Conservation (phyloP, 495 filamentous ascomycete genomes). For the Penicillium manginii region DNA sequence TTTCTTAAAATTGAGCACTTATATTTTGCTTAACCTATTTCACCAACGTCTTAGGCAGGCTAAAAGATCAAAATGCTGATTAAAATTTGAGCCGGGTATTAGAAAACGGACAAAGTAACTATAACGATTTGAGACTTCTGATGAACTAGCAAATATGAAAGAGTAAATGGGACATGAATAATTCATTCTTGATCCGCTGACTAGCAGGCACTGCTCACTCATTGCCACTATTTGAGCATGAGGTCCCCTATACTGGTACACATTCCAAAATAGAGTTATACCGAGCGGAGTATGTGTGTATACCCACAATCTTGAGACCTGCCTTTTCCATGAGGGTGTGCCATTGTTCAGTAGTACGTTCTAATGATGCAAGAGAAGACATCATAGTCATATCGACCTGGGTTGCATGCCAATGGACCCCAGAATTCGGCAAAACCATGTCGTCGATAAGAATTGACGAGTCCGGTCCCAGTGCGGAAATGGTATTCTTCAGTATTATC, state of each 20-base stretch:
- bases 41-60: too few relatives aligned
- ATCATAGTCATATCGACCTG: slow-evolving; percentile 38
- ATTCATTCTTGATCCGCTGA: too few relatives aligned
- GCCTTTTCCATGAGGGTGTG: slow-evolving; percentile 34
- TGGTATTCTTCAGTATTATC: slow-evolving; percentile 40
- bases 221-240: too few relatives aligned
- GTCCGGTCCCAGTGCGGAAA: slow-evolving; percentile 36
- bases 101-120: too few relatives aligned
- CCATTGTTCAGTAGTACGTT: slow-evolving; percentile 43
- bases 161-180: too few relatives aligned
- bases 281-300: slow-evolving; percentile 9
- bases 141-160: too few relatives aligned
- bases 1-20: too few relatives aligned
- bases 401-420: slow-evolving; percentile 19
- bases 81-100: too few relatives aligned
- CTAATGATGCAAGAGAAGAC: slow-evolving; percentile 25
- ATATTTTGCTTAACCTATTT: too few relatives aligned
- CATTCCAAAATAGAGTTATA: background rate
- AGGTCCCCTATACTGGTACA: background rate
- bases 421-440: slow-evolving; percentile 32
- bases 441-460: slow-evolving; percentile 48
- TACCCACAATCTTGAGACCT: slow-evolving; percentile 31
- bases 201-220: too few relatives aligned
- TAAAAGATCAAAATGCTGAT: too few relatives aligned
- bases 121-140: too few relatives aligned